Conservation (phyloP, 2,329 filamentous ascomycete species). For the Nothophaeocryptopus gaeumannii region DNA sequence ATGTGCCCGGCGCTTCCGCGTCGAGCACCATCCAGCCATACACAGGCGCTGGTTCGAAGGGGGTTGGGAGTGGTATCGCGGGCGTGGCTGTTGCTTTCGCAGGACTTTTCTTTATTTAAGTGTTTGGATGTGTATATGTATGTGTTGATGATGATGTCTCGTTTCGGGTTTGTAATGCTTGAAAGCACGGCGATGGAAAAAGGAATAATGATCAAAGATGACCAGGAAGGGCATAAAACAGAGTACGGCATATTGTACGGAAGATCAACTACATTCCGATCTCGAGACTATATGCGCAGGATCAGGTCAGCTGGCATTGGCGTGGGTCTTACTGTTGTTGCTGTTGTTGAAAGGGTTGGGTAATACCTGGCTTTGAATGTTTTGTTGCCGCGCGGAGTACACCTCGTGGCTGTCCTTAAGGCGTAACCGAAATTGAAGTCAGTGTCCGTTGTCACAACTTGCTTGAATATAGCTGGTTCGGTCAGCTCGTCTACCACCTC, state of each 20-base stretch:
- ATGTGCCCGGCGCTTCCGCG: slow-evolving; percentile 4
- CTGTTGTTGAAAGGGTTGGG: background rate
- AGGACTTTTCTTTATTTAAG: background rate
- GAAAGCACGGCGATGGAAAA: background rate
- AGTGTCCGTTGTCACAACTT: too few species aligned
- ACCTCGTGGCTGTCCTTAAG: slow-evolving; percentile 5
- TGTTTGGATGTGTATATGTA: background rate
- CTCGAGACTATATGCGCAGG: background rate
- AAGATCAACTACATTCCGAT: slow-evolving; percentile 7
- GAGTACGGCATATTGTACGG: background rate
- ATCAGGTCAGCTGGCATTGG: slow-evolving; percentile 3
- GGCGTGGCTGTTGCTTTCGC: background rate
- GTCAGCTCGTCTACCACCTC: too few species aligned
- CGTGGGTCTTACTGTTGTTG: background rate
- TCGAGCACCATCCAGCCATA: slow-evolving; percentile 9
- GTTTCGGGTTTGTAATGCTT: too few species aligned
- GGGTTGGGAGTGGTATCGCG: background rate
- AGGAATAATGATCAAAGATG: slow-evolving; percentile 3
- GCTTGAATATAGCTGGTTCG: too few species aligned
- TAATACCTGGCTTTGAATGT: too few species aligned
- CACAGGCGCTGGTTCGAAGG: slow-evolving; percentile 3
- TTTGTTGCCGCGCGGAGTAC: background rate
- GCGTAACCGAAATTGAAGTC: background rate
- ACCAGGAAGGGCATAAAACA: too few species aligned
- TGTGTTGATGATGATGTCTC: background rate